phyloP scores from a whole-genome alignment of 164 flowering plant species.

The Magnolia kwangsiensis region DNA sequence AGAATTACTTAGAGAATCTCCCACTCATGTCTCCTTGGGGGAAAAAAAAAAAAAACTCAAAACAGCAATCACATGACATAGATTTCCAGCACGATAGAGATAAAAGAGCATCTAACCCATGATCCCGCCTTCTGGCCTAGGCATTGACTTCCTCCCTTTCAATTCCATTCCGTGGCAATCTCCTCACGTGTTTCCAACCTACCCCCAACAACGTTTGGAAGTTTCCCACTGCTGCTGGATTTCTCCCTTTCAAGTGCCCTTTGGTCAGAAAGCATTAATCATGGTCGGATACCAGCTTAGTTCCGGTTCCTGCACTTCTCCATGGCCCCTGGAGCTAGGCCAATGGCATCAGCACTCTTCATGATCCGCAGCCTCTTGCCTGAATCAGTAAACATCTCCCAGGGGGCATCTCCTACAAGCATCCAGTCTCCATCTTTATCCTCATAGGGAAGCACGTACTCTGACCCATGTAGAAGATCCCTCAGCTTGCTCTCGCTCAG shows the following conservation, averaged over 20 bases:
- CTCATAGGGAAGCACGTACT: constrained; percentile 86
- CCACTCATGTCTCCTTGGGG: background rate
- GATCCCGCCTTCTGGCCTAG: constrained; percentile 2
- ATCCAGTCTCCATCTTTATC: constrained; percentile 95
- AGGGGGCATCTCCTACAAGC: constrained; percentile 97
- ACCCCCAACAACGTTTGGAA: background rate
- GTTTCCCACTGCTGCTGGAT: background rate
- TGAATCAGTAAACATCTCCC: constrained; percentile 89
- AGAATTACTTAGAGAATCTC: constrained; percentile 5
- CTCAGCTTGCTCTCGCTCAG: constrained; percentile 69
- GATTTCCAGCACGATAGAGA: background rate
- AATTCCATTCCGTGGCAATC: background rate
- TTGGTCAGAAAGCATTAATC: constrained; percentile 9
- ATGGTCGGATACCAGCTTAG: constrained; percentile 28
- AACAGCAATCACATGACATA: constrained; percentile 7
- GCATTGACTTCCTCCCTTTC: background rate
- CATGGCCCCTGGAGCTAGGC: constrained; percentile 85
- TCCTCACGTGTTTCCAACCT: background rate
- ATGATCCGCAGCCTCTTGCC: constrained; percentile 88
- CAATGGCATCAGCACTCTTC: constrained; percentile 95
- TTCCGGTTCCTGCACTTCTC: constrained; percentile 62
- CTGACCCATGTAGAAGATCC: constrained; percentile 87
- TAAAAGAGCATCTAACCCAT: constrained; percentile 8
- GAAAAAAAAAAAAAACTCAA: background rate
- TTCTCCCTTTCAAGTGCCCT: background rate